phyloP scores from a whole-genome alignment of 139 green algal species.

The Pleodorina starrii region DNA sequence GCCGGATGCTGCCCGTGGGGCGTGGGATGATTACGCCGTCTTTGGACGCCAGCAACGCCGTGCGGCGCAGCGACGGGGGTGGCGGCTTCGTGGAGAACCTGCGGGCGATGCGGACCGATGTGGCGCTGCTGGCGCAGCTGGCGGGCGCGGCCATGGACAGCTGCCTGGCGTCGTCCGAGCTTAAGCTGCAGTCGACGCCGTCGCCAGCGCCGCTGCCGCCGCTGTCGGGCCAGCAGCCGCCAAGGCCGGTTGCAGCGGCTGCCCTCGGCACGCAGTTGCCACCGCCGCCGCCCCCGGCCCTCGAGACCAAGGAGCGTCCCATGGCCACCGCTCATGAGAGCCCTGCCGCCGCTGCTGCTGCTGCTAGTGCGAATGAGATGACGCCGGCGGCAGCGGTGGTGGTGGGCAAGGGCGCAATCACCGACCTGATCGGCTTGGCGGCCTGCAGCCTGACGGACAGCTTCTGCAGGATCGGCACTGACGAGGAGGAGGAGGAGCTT shows the following conservation, averaged over 20 bases:
- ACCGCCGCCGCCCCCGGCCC: no score
- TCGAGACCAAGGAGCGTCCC: no score
- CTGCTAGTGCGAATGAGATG: not conserved
- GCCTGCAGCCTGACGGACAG: not conserved
- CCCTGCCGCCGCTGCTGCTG: not conserved
- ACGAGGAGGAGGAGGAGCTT: no score
- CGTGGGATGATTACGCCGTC: not conserved
- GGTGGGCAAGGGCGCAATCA: no score
- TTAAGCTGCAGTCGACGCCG: not conserved
- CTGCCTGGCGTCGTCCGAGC: not conserved
- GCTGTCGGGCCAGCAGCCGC: not conserved
- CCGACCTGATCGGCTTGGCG: no score
- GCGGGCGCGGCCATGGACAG: slow-evolving; percentile 4
- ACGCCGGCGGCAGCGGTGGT: no score
- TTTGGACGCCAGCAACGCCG: not conserved
- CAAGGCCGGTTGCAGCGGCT: no score
- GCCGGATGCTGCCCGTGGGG: not conserved
- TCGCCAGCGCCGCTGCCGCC: not conserved
- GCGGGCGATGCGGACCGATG: not conserved
- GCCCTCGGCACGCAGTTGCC: no score
- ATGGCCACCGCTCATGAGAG: no score
- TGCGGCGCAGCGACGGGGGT: not conserved
- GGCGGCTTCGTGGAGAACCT: not conserved
- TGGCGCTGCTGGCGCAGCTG: not conserved
- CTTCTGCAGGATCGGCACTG: not conserved